phyloP scores from a whole-genome alignment of 1,139 yeast species.

The Torulaspora pretoriensis region DNA sequence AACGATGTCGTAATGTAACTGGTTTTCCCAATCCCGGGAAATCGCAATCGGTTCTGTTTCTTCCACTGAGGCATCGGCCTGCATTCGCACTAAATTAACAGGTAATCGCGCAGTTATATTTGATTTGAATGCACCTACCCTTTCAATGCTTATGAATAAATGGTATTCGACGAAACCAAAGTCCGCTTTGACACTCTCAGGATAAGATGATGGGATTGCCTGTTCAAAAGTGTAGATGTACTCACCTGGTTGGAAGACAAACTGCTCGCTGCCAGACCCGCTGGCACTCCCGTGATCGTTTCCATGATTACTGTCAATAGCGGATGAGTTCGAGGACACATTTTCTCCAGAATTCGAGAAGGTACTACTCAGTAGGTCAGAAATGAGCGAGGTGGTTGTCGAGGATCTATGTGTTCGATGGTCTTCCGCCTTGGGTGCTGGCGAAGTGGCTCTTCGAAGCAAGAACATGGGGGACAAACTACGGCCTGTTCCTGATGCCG shows the following conservation, averaged over 20 bases:
- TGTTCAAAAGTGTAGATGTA: conserved; percentile 90
- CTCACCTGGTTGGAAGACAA: conserved; percentile 70
- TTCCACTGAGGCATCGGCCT: conserved; percentile 73
- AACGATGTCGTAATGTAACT: conserved; percentile 80
- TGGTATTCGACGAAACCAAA: conserved; percentile 75
- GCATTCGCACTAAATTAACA: conserved; percentile 66
- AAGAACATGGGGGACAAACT: conserved; percentile 39
- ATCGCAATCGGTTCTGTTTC: conserved; percentile 92
- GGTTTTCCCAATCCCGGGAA: conserved; percentile 90
- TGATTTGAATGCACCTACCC: conserved; percentile 82
- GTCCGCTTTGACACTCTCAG: conserved; percentile 74
- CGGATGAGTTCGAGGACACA: conserved; percentile 10
- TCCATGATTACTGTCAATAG: conserved; percentile 8
- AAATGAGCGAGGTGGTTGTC: conserved; percentile 24
- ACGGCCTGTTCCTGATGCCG: conserved; percentile 15
- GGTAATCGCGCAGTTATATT: conserved; percentile 63
- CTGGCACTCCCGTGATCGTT: conserved; percentile 9
- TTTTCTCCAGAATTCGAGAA: conserved; percentile 20
- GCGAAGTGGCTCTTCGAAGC: conserved; percentile 44
- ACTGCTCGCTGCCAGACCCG: conserved; percentile 32
- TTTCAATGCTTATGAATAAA: conserved; percentile 63
- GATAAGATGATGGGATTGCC: conserved; percentile 73
- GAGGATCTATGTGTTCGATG: conserved; percentile 15
- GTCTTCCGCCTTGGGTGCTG: conserved; percentile 17
- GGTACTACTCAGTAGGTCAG: conserved; percentile 28